Base-by-base conservation (phyloP, 257 asterid species). In the Fraxinus pennsylvanica region DNA sequence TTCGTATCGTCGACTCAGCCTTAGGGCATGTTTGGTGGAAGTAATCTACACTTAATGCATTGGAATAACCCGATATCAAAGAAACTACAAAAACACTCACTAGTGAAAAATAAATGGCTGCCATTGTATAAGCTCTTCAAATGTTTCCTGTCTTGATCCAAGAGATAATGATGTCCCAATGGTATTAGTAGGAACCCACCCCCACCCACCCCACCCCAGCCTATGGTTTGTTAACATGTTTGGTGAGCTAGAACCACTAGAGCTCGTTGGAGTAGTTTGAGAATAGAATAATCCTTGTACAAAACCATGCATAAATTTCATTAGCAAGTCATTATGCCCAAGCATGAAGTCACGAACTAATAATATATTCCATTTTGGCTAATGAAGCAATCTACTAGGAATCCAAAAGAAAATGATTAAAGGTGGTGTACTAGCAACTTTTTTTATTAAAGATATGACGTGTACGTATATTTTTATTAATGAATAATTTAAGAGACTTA, bases 21-120 rank as follows among this genome's bases (percentile, higher is more conserved):
- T 82, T 81, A 0, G 97, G 97, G 81, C 98, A 93, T 52, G 94
- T 90, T 15, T 87, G 85, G 39, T 86, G 88, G 63, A 91, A 93
- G 81, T 91, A 90, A 45, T 92, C 76, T 50, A 70, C 63, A 74
- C 88, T 90, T 1, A 93, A 78, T 35, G 94, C 86, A 63, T 84
- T 83, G 9, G 84, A 74, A 17, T 67, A 76, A 81, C 35, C 61
- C 76, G 84, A 9, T 27, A 50, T 19, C 41, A 79, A 79, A 67
- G 77, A 71, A 76, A 76, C 71, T 72, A 79, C 25, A 14, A 82
- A 65, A 71, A 76, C 36, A 75, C 76, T 74, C 45, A 73, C 38
- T 8, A 87, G 50, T 76, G 84, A 71, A 69, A 81, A 38, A 74
- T 72, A 72, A 4, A 33, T 84, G 54, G 68, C 45, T 76, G 87